Base-by-base conservation (phyloP, 306 rosid genomes). In the Dryas drummondii region DNA sequence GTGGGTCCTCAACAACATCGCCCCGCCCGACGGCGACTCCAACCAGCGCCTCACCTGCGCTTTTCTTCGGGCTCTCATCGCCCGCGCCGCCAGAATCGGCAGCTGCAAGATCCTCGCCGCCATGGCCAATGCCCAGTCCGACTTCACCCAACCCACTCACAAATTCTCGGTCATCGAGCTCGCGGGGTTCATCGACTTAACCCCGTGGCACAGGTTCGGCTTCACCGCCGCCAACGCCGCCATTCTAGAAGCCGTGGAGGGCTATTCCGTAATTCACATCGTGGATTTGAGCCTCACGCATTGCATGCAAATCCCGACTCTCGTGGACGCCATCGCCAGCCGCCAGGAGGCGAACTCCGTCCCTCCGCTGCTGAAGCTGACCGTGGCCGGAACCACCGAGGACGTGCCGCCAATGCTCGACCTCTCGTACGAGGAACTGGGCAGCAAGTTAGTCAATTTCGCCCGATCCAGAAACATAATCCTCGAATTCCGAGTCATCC, bases 221-320 rank as follows among this genome's bases (percentile, higher is more conserved):
- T 94, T 88, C 87, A 82, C 98, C 0, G 93, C 96, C 0, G 97
- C 98, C 13, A 94, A 94, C 66, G 77, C 97, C 0, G 80, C 92
- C 45, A 84, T 94, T 44, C 83, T 94, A 0, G 97, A 94, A 27
- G 97, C 97, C 1, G 81, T 86, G 3, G 93, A 91, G 5, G 97
- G 97, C 1, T 88, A 69, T 79, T 78, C 99, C 0, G 82, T 81
- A 16, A 52, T 94, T 42, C 99, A 94, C 76, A 81, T 94, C 32
- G 97, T 94, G 1, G 97, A 94, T 70, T 68, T 94, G 9, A 89
- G 93, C 79, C 57, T 80, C 47, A 91, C 97, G 19, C 97, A 90
- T 74, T 94, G 99, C 91, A 94, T 94, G 99, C 99, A 94, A 73
- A 88, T 94, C 68, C 99, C 99, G 0, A 94, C 99, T 4, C 91